These are phyloP conservation scores for Ramularia endophylla DNA, from an alignment of 2,329 filamentous ascomycete genomes.

Conservation along the genomic window DNA sequence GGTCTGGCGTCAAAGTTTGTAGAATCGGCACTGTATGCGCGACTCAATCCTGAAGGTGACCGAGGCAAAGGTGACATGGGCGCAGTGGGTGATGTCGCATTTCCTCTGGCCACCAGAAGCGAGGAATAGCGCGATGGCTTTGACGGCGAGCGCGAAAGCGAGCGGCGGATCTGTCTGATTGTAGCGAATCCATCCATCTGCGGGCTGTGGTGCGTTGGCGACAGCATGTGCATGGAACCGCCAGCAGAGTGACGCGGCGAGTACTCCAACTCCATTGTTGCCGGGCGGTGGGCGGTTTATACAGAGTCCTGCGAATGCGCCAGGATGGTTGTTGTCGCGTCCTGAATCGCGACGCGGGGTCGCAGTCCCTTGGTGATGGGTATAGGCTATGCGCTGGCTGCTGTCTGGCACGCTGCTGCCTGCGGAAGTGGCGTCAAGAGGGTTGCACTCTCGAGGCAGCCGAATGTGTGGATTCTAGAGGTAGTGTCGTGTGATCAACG, in stretches of 20 bases:
- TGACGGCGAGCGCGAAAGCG: constrained; percentile 88
- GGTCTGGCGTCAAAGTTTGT: constrained; percentile 37
- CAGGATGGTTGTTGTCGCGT: constrained; percentile 1
- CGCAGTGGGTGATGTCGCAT: constrained; percentile 31
- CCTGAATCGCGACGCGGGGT: neutral
- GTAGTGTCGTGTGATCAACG: constrained; percentile 2
- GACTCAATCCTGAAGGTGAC: constrained; percentile 39
- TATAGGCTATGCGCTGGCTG: neutral
- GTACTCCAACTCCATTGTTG: constrained; percentile 44
- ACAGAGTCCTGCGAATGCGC: constrained; percentile 4
- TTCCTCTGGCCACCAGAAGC: constrained; percentile 49
- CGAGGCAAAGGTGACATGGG: constrained; percentile 27
- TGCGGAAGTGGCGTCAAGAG: neutral
- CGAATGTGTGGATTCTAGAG: constrained; percentile 5
- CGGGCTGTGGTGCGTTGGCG: constrained; percentile 55
- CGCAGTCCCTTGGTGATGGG: constrained; percentile 1
- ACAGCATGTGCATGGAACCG: constrained; percentile 79
- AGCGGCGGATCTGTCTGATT: constrained; percentile 77
- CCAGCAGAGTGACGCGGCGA: constrained; percentile 50
- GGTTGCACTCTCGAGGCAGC: constrained; percentile 8
- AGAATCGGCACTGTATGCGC: constrained; percentile 39
- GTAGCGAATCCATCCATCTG: constrained; percentile 77
- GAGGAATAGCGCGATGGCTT: constrained; percentile 63
- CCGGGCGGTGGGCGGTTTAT: constrained; percentile 4
- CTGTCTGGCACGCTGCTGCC: constrained; percentile 2